Conservation (phyloP, 768 basidiomycete genomes). For the Rhodotorula kratochvilovae region DNA sequence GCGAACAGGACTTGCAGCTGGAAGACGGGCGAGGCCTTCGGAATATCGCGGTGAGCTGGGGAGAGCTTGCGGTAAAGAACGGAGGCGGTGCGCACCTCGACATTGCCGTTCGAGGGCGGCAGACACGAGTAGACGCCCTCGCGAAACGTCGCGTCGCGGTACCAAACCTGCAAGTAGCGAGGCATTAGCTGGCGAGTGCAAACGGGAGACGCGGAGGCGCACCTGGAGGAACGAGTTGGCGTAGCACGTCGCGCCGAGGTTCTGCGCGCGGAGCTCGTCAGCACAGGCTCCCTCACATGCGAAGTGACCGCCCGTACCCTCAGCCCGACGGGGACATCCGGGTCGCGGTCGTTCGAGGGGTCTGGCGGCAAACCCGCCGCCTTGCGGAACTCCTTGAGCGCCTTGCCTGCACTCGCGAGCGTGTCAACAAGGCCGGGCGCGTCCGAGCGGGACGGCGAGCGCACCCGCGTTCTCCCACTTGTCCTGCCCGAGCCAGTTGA, state of each 20-base stretch:
- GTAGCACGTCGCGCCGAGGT: conserved; percentile 94
- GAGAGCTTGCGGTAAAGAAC: too few relatives aligned
- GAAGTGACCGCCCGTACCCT: conserved; percentile 53
- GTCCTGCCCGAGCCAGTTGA: conserved; percentile 81
- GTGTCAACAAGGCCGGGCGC: conserved; percentile 17
- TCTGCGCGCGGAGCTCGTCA: conserved; percentile 54
- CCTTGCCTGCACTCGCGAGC: conserved; percentile 51
- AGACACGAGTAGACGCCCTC: conserved; percentile 74
- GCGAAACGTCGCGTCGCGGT: conserved; percentile 74
- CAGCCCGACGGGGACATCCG: conserved; percentile 66
- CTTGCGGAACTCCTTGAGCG: conserved; percentile 56
- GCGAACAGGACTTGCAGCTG: conserved; percentile 60
- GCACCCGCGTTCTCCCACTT: conserved; percentile 58
- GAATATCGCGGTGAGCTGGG: not conserved
- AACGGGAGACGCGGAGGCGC: not conserved
- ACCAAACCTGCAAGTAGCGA: conserved; percentile 68
- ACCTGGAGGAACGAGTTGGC: conserved; percentile 93
- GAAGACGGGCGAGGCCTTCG: conserved; percentile 45
- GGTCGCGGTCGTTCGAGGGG: conserved; percentile 57
- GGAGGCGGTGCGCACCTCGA: conserved; percentile 49
- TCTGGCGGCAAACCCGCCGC: conserved; percentile 56
- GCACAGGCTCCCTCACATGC: not conserved
- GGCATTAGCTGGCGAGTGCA: not conserved
- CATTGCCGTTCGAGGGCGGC: conserved; percentile 55
- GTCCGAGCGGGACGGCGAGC: conserved; percentile 49